phyloP scores from a whole-genome alignment of 2,329 filamentous ascomycete species.

The Chaetomiaceae sp. region DNA sequence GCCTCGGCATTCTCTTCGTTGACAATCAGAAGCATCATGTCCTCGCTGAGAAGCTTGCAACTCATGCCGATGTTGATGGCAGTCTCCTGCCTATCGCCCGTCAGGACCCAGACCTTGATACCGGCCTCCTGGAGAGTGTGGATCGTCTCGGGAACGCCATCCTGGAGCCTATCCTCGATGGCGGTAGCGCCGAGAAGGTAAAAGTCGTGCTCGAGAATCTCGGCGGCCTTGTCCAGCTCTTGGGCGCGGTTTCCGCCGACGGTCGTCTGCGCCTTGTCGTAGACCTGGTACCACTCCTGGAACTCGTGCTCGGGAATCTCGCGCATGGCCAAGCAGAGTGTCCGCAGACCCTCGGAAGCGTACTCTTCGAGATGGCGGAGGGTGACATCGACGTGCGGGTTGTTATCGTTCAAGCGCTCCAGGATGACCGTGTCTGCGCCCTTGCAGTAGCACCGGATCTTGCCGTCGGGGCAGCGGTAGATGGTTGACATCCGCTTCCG shows the following conservation, averaged over 20 bases:
- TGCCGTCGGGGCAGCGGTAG: constrained; percentile 93
- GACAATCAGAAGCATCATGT: constrained; percentile 95
- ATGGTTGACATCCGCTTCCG: constrained; percentile 98
- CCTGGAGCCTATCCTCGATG: constrained; percentile 94
- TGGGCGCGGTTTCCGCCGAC: constrained; percentile 89
- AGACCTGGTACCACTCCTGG: constrained; percentile 80
- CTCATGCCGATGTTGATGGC: constrained; percentile 99
- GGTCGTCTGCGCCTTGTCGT: constrained; percentile 82
- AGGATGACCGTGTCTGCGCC: constrained; percentile 97
- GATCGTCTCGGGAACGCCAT: constrained; percentile 96
- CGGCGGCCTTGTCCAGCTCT: constrained; percentile 93
- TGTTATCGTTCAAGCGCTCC: constrained; percentile 78
- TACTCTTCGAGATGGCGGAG: constrained; percentile 97
- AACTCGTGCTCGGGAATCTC: constrained; percentile 89
- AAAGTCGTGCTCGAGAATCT: constrained; percentile 90
- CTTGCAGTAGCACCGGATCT: constrained; percentile 90
- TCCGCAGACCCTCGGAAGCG: constrained; percentile 90
- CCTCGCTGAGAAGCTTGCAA: constrained; percentile 95
- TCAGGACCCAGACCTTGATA: constrained; percentile 98
- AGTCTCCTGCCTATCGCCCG: constrained; percentile 95
- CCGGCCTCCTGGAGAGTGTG: constrained; percentile 94
- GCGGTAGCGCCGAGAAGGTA: constrained; percentile 90
- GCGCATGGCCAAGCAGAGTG: constrained; percentile 89
- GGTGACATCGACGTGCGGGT: constrained; percentile 83
- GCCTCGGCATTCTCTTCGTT: constrained; percentile 80